A percentile compares a stretch with the other conserved stretches of the same genome.
Conservation (phyloP, 805 yeast genomes). For the Kluyveromyces siamensis region DNA sequence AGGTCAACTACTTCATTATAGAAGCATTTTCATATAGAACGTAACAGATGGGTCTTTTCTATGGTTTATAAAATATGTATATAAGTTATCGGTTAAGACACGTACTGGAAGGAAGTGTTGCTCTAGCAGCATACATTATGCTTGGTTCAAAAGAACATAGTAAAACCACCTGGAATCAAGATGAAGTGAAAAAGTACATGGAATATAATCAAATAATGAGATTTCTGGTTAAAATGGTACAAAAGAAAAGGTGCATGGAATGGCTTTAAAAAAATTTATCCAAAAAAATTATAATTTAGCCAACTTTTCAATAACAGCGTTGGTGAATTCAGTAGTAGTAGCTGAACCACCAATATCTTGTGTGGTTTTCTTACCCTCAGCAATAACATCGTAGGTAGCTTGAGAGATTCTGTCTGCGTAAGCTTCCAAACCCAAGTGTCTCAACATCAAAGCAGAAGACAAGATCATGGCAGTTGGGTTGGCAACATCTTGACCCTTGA, state of each 20-base stretch:
- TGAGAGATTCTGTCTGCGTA: constrained; percentile 79
- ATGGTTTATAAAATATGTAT: neutral
- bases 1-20: too few species aligned
- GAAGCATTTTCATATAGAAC: neutral
- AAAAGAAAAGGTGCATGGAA: neutral
- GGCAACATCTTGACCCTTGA: constrained; percentile 88
- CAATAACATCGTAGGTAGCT: constrained; percentile 85
- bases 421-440: constrained; percentile 85
- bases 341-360: constrained; percentile 86
- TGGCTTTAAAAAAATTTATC: neutral
- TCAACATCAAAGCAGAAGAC: constrained; percentile 82
- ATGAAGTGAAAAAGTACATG: neutral
- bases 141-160: neutral
- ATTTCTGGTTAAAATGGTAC: neutral
- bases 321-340: constrained; percentile 89
- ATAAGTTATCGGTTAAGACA: neutral
- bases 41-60: neutral
- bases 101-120: neutral
- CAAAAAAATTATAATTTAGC: constrained; percentile 7
- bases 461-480: constrained; percentile 98
- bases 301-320: constrained; percentile 74
- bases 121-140: neutral
- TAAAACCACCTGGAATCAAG: neutral
- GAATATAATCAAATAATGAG: neutral
- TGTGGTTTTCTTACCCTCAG: constrained; percentile 80